Base-by-base conservation (phyloP, 2,329 filamentous ascomycete genomes). In the Curvularia hawaiiensis region DNA sequence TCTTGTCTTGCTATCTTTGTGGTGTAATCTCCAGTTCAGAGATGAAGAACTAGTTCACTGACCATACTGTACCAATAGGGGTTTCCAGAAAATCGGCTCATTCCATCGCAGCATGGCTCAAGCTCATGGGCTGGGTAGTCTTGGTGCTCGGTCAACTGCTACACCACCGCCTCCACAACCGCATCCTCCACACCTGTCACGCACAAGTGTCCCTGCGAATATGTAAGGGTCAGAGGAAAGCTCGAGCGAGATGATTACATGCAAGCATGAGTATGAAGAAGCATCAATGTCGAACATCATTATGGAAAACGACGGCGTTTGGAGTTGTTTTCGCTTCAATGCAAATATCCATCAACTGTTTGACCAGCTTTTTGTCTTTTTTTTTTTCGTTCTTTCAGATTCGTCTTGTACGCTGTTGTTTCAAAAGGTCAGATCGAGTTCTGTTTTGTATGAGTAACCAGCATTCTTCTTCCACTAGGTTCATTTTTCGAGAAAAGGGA, bases 41-140 rank as follows among this genome's bases (percentile, higher is more conserved):
- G 30, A 20, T 35, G 22, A 38, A n/a, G 20, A 16, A 39, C 4
- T 9, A 16, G 3, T 14, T 53, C 48, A 31, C 66, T 75, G 61
- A 74, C 55, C 28, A 16, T 0, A 33, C 43, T 14, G 24, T 58
- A 20, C 22, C 22, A 49, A 49, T 26, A 82, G 79, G 72, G 80
- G 80, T 24, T 82, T 82, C 68, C 79, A 81, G 60, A 79, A 79
- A 33, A 82, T 82, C 49, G 79, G 79, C 28, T 75, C 76, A 2
- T 82, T 80, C 62, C 80, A 82, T 47, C 68, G 69, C 28, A 72
- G 59, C 52, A 69, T 75, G 53, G 71, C 71, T 18, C 70, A 73
- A 40, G 67, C 66, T 12, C 73, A 74, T 24, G 68, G 69, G 9
- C 58, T 73, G 28, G 64, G 65, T 20, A 62, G 54, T 18, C 52